Evolutionary conservation across 176 grass and related monocot genomes (phyloP), one percentile per base, ranked within the genome.

Genomic region (Coix lacrymajobi): DNA sequence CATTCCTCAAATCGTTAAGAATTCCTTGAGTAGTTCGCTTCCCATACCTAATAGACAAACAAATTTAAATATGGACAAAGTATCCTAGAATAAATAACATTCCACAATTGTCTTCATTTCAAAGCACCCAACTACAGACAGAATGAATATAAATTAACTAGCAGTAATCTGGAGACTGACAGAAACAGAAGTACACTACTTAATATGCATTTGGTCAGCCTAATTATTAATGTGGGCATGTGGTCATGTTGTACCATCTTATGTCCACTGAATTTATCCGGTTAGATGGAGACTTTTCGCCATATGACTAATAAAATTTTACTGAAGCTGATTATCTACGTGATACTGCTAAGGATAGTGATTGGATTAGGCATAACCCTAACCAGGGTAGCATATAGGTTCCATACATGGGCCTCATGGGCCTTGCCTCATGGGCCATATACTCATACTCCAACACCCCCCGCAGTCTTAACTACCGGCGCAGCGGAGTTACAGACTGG

Each of bases 11-110:
- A 78, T 99, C 96, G 39, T 99, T 93, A 5, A 91, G 22, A 80
- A 99, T 99, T 76, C 96, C 96, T 62, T 87, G 71, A 54, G 84
- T 75, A 49, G 89, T 96, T 87, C 96, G 87, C 43, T 93, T 93
- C 45, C 96, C 96, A 11, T 90, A 85, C 43, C 96, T 99, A 89
- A 82, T 65, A 28, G 29, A 58, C 1, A 81, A 44, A 52, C 16
- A 32, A 52, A 7, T 51, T 7, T 57, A 25, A 63, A 43, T 64
- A 56, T 32, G 19, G 13, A 44, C 1, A 73, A 37, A 28, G 1
- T 29, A 24, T 10, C 16, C 15, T 24, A 30, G 0, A 83, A 36
- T 28, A 82, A 72, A 22, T 58, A 75, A 70, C 19, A 81, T 46
- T 45, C 37, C 16, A 36, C 52, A 43, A 14, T 24, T 70, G 10